phyloP scores from a whole-genome alignment of 129 eudicot genomes.

The Centrapalus pauciflorus region DNA sequence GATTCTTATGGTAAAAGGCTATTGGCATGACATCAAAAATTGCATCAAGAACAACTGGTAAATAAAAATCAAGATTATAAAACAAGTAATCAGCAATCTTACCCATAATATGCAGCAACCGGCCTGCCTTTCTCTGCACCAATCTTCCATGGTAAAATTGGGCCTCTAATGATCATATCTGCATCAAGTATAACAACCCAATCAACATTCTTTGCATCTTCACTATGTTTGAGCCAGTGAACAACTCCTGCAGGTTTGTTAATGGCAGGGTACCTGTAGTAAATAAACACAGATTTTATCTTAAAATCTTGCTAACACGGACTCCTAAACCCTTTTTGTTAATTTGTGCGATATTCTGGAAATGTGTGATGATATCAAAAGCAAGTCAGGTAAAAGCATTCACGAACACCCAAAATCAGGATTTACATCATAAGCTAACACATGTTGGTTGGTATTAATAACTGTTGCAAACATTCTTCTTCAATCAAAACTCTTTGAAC shows the following conservation, averaged over 20 bases:
- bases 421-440: background rate
- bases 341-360: background rate
- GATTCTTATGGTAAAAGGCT: background rate
- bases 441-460: background rate
- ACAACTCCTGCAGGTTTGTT: slow-evolving; percentile 95
- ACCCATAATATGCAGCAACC: slow-evolving; percentile 97
- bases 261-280: slow-evolving; percentile 87
- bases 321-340: background rate
- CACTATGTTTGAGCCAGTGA: slow-evolving; percentile 88
- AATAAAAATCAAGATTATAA: background rate
- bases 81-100: background rate
- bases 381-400: too few relatives aligned
- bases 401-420: too few relatives aligned
- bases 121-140: slow-evolving; percentile 96
- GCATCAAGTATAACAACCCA: slow-evolving; percentile 99
- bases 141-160: slow-evolving; percentile 90
- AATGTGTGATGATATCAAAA: background rate
- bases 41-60: background rate
- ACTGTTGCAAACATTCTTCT: background rate
- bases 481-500: background rate
- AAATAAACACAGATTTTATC: background rate
- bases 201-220: slow-evolving; percentile 85
- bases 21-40: background rate
- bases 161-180: slow-evolving; percentile 91
- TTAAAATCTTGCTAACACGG: background rate